These are phyloP conservation scores for Cucurbita maxima DNA, from an alignment of 306 rosid species.

Conservation along the genomic window DNA sequence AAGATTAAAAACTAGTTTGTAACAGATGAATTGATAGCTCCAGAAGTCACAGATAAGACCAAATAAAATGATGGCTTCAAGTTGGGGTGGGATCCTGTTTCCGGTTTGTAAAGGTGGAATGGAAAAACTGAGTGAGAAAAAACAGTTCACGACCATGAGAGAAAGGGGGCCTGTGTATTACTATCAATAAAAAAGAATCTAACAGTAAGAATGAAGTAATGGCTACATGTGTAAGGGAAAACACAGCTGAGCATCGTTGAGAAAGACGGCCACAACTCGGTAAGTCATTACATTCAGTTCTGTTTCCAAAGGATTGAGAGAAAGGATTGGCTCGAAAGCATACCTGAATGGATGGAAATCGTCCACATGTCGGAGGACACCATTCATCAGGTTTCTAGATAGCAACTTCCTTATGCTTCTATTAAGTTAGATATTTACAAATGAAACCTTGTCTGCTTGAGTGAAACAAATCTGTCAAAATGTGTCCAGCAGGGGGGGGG, in stretches of 20 bases:
- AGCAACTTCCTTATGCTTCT: conserved; percentile 38
- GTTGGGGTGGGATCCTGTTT: not conserved
- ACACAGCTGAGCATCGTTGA: conserved; percentile 8
- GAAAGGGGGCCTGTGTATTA: not conserved
- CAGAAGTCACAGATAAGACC: not conserved
- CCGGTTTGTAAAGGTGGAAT: not conserved
- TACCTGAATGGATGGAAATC: conserved; percentile 31
- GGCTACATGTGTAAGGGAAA: conserved; percentile 1
- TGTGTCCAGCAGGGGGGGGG: not conserved
- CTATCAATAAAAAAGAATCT: not conserved
- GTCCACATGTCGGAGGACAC: conserved; percentile 27
- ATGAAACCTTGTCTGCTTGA: conserved; percentile 42
- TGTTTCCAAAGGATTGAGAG: conserved; percentile 25
- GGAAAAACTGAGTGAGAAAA: not conserved
- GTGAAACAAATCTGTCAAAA: not conserved
- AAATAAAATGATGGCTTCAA: not conserved
- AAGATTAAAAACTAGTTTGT: not conserved
- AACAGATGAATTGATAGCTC: not conserved
- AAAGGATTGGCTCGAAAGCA: conserved; percentile 25
- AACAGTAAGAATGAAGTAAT: conserved; percentile 4
- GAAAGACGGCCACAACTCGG: conserved; percentile 42
- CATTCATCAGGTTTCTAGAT: conserved; percentile 39
- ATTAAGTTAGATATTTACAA: conserved; percentile 86
- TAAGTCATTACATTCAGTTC: conserved; percentile 53
- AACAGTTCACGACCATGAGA: not conserved